phyloP scores from a whole-genome alignment of 2,329 filamentous ascomycete species.

The Colletotrichum magnum region DNA sequence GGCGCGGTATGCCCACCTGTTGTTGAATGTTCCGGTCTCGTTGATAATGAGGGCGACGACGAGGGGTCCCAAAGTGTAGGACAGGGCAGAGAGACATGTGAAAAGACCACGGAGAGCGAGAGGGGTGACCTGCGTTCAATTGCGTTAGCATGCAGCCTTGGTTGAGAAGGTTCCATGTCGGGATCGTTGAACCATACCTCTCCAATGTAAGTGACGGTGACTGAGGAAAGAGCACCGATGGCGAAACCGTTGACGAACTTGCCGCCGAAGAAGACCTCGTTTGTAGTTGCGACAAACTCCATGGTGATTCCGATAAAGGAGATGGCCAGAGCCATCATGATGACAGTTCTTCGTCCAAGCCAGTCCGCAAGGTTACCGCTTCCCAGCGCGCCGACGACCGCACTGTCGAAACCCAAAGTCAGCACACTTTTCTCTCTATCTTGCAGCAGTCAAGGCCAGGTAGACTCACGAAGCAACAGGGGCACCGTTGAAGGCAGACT shows the following conservation, averaged over 20 bases:
- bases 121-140: conserved; percentile 46
- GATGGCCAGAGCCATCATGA: conserved; percentile 52
- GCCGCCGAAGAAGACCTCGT: conserved; percentile 56
- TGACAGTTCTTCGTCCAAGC: conserved; percentile 49
- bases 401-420: background rate
- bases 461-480: conserved; percentile 54
- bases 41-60: conserved; percentile 51
- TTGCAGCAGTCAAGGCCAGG: too few species aligned
- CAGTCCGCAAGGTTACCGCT: conserved; percentile 50
- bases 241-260: conserved; percentile 60
- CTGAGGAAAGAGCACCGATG: conserved; percentile 46
- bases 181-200: conserved; percentile 44
- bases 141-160: conserved; percentile 42
- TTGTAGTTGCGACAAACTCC: conserved; percentile 57
- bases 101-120: conserved; percentile 47
- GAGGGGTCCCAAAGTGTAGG: conserved; percentile 46
- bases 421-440: too few species aligned
- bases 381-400: conserved; percentile 48
- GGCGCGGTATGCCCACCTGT: conserved; percentile 51
- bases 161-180: background rate
- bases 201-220: conserved; percentile 49
- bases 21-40: conserved; percentile 44
- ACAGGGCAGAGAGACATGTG: conserved; percentile 47
- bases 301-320: conserved; percentile 55
- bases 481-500: conserved; percentile 58